Conservation (phyloP, 164 flowering plant species). For the Taxillus chinensis region DNA sequence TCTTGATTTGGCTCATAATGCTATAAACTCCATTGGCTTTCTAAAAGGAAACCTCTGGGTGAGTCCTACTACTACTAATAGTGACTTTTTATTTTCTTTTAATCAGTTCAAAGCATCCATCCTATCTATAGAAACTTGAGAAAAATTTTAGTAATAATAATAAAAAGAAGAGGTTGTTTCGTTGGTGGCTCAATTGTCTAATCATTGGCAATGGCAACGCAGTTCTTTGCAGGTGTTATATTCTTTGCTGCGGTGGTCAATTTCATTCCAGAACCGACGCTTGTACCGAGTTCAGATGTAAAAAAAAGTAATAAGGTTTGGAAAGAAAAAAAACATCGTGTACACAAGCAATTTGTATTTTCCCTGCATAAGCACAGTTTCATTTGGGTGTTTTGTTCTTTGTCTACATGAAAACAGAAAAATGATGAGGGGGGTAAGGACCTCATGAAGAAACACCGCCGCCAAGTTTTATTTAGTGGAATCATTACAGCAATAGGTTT, state of each 20-base stretch:
- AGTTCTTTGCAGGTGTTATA: conserved; percentile 92
- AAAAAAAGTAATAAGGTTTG: conserved; percentile 59
- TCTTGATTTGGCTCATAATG: conserved; percentile 93
- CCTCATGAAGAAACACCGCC: conserved; percentile 73
- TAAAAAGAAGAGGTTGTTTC: too few relatives aligned
- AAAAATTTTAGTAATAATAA: too few relatives aligned
- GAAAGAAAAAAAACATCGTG: neutral
- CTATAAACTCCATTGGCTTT: conserved; percentile 86
- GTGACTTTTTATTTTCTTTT: too few relatives aligned
- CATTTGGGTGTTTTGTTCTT: neutral
- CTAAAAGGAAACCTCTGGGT: conserved; percentile 95
- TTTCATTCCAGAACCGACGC: conserved; percentile 85
- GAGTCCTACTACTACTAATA: conserved; percentile 1
- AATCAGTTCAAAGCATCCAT: too few relatives aligned
- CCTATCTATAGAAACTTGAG: too few relatives aligned
- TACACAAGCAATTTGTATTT: neutral
- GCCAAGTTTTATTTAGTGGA: conserved; percentile 92
- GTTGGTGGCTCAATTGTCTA: too few relatives aligned
- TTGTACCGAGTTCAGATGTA: conserved; percentile 38
- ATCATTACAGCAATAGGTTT: conserved; percentile 85
- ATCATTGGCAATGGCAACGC: conserved; percentile 6
- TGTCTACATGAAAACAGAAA: conserved; percentile 28
- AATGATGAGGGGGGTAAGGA: conserved; percentile 65
- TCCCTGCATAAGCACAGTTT: neutral
- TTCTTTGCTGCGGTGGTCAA: conserved; percentile 65